Conservation (phyloP, 208 protist genomes). For the Angomonas ambiguus region DNA sequence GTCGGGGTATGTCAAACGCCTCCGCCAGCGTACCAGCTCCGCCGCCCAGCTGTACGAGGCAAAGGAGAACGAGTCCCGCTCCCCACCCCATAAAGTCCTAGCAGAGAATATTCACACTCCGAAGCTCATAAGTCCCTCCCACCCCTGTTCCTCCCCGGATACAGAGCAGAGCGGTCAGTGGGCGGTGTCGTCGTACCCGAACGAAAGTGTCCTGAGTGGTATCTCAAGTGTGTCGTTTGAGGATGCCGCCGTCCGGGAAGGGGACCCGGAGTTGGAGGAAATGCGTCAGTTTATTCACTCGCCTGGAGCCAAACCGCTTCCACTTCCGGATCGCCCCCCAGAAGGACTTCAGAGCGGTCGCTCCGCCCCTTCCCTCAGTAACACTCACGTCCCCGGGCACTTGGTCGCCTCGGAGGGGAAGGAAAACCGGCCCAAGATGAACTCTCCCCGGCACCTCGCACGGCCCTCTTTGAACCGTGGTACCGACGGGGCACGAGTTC, state of each 20-base stretch:
- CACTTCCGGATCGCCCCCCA: not conserved
- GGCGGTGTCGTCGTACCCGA: slow-evolving; percentile 5
- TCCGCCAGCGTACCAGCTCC: slow-evolving; percentile 26
- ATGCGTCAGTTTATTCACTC: slow-evolving; percentile 17
- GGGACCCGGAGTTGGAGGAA: slow-evolving; percentile 16
- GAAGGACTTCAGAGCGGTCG: slow-evolving; percentile 5
- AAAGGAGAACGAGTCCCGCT: not conserved
- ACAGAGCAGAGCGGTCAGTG: not conserved
- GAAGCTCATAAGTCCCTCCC: slow-evolving; percentile 10
- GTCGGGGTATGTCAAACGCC: slow-evolving; percentile 23
- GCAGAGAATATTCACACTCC: slow-evolving; percentile 20
- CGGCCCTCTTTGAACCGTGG: not conserved
- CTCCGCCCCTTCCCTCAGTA: slow-evolving; percentile 38
- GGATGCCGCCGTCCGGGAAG: slow-evolving; percentile 19
- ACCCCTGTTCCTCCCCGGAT: not conserved
- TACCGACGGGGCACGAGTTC: not conserved
- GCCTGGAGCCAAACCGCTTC: not conserved
- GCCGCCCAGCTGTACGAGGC: slow-evolving; percentile 14
- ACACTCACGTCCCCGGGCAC: slow-evolving; percentile 31
- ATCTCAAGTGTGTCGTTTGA: slow-evolving; percentile 37
- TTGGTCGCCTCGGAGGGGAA: slow-evolving; percentile 8
- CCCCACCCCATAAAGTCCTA: slow-evolving; percentile 13
- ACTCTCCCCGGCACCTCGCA: not conserved
- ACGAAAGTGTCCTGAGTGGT: slow-evolving; percentile 35
- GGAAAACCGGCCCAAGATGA: not conserved